phyloP scores from a whole-genome alignment of 768 basidiomycete genomes.

The Naematelia encephala region DNA sequence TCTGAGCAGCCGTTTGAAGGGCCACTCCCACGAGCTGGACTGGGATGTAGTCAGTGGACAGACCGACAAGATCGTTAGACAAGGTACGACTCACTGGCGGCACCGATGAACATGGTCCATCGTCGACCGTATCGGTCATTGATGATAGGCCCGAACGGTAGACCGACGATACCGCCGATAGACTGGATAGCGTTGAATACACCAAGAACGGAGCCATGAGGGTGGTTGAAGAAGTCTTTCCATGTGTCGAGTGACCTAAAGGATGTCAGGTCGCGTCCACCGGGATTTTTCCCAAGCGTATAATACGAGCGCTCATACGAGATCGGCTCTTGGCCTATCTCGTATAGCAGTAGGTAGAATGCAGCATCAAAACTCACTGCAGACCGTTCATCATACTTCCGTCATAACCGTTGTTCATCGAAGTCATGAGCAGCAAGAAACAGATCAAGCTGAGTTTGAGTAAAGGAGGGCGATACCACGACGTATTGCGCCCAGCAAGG shows the following conservation, averaged over 20 bases:
- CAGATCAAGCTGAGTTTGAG: constrained; percentile 28
- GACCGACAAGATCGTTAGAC: constrained; percentile 57
- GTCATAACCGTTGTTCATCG: constrained; percentile 62
- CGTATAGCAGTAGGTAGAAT: too few species aligned
- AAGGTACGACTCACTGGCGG: constrained; percentile 55
- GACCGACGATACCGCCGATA: constrained; percentile 58
- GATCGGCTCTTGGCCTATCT: too few species aligned
- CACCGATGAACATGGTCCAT: constrained; percentile 55
- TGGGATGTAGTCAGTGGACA: constrained; percentile 45
- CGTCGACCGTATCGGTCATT: constrained; percentile 58
- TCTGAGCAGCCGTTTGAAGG: constrained; percentile 57
- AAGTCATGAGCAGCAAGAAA: constrained; percentile 63
- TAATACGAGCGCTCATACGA: too few species aligned
- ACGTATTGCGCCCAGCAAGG: constrained; percentile 26
- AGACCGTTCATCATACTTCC: constrained; percentile 54
- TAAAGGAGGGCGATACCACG: constrained; percentile 30
- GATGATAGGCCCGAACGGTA: constrained; percentile 58
- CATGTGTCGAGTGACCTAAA: constrained; percentile 60
- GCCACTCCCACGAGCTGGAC: constrained; percentile 66
- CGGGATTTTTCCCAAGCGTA: too few species aligned
- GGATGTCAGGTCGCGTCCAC: constrained; percentile 36
- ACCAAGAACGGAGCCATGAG: constrained; percentile 21
- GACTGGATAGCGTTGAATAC: constrained; percentile 56
- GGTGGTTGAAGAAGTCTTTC: constrained; percentile 54
- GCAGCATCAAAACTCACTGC: constrained; percentile 35